phyloP scores from a whole-genome alignment of 208 protist species.

The Leptomonas seymouri region DNA sequence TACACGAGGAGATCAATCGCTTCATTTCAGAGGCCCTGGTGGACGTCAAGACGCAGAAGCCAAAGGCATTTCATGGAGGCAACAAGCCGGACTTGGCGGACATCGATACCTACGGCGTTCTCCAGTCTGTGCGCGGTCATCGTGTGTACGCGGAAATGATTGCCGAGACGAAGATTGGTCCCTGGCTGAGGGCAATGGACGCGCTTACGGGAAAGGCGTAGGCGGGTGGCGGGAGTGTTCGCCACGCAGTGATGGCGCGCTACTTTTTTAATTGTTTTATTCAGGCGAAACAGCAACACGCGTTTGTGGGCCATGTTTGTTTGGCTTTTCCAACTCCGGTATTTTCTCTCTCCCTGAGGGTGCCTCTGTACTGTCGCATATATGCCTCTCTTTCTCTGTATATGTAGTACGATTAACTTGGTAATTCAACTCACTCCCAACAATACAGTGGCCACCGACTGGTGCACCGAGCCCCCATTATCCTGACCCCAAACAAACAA shows the following conservation, averaged over 20 bases:
- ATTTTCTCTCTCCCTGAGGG: no score
- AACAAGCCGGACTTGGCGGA: conserved; percentile 84
- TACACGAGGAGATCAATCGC: conserved; percentile 74
- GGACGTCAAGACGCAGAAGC: conserved; percentile 60
- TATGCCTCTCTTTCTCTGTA: no score
- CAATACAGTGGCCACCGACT: not conserved
- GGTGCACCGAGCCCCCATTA: conserved; percentile 6
- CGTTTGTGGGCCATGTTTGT: no score
- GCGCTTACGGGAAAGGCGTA: conserved; percentile 32
- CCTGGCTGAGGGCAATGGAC: conserved; percentile 78
- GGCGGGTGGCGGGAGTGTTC: not conserved
- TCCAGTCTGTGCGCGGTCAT: conserved; percentile 85
- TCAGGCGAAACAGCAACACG: no score
- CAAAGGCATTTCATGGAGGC: conserved; percentile 79
- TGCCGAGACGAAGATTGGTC: conserved; percentile 49
- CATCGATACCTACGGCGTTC: conserved; percentile 89
- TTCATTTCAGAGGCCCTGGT: conserved; percentile 69
- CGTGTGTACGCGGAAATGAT: conserved; percentile 86
- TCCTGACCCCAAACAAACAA: not conserved
- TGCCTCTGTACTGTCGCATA: no score
- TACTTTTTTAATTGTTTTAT: not conserved
- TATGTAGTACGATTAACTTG: no score
- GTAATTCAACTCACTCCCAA: conserved; percentile 11
- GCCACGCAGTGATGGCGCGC: not conserved
- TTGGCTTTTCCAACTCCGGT: no score